These are phyloP conservation scores for Leptographium flavum DNA, from an alignment of 2,329 filamentous ascomycete genomes.

Conservation along the genomic window DNA sequence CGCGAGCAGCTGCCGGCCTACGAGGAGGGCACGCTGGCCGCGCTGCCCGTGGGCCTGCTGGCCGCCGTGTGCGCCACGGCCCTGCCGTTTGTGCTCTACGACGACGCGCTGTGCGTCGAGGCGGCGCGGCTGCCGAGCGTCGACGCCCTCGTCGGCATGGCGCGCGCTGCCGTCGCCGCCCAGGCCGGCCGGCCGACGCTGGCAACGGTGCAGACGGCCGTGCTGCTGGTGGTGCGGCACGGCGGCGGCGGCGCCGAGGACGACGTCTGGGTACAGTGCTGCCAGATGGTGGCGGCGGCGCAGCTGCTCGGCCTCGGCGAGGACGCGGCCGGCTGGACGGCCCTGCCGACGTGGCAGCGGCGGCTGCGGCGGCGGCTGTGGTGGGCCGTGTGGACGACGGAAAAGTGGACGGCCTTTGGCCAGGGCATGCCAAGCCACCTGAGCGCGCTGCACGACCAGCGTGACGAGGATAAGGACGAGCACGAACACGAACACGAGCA, in stretches of 20 bases:
- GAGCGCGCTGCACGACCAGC: too few species aligned
- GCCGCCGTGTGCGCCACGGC: constrained; percentile 2
- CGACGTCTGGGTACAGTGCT: constrained; percentile 1
- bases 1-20: not conserved
- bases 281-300: not conserved
- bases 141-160: not conserved
- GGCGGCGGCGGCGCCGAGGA: not conserved
- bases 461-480: too few species aligned
- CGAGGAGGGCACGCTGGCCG: not conserved
- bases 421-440: constrained; percentile 6
- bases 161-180: not conserved
- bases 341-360: not conserved
- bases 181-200: not conserved
- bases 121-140: not conserved
- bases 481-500: too few species aligned
- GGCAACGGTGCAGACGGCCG: not conserved
- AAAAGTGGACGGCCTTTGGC: constrained; percentile 5
- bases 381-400: constrained; percentile 3
- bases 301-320: constrained; percentile 2
- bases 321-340: not conserved
- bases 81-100: constrained; percentile 2
- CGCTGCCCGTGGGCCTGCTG: not conserved
- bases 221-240: constrained; percentile 2
- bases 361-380: constrained; percentile 3
- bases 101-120: constrained; percentile 1